A percentile compares a stretch with the other conserved stretches of the same genome.
phyloP scores from a whole-genome alignment of 176 grass and related monocot species.

The Melocanna baccifera region DNA sequence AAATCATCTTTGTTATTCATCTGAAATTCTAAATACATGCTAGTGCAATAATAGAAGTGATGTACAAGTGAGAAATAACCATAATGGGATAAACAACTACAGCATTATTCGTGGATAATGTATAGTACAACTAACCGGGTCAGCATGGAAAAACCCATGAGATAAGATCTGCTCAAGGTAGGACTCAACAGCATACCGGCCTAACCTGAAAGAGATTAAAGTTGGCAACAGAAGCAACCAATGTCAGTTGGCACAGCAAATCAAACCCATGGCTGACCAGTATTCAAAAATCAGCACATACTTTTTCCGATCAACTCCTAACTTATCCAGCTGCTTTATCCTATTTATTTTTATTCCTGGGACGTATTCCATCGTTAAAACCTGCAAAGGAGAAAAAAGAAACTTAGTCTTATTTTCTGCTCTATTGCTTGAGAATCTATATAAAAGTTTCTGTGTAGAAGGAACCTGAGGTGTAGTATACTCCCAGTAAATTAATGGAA shows the following conservation, averaged over 20 bases:
- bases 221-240: constrained; percentile 15
- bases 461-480: constrained; percentile 93
- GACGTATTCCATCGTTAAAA: constrained; percentile 98
- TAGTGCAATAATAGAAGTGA: background rate
- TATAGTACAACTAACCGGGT: constrained; percentile 64
- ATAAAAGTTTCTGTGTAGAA: constrained; percentile 30
- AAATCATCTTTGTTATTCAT: constrained; percentile 10
- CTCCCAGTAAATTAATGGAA: constrained; percentile 85
- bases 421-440: constrained; percentile 5
- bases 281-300: constrained; percentile 32
- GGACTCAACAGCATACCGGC: constrained; percentile 92
- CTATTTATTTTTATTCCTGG: constrained; percentile 99
- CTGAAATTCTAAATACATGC: background rate
- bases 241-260: constrained; percentile 30
- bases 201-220: constrained; percentile 62
- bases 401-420: background rate
- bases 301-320: constrained; percentile 95
- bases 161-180: constrained; percentile 97
- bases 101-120: background rate
- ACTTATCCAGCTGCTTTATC: constrained; percentile 94
- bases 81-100: constrained; percentile 1
- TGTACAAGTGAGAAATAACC: background rate
- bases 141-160: constrained; percentile 99
- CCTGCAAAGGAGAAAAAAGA: constrained; percentile 44
- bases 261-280: background rate